A percentile compares a stretch with the other conserved stretches of the same genome.
Conservation (phyloP, 2,329 filamentous ascomycete genomes). For the Aspergillus sp. region DNA sequence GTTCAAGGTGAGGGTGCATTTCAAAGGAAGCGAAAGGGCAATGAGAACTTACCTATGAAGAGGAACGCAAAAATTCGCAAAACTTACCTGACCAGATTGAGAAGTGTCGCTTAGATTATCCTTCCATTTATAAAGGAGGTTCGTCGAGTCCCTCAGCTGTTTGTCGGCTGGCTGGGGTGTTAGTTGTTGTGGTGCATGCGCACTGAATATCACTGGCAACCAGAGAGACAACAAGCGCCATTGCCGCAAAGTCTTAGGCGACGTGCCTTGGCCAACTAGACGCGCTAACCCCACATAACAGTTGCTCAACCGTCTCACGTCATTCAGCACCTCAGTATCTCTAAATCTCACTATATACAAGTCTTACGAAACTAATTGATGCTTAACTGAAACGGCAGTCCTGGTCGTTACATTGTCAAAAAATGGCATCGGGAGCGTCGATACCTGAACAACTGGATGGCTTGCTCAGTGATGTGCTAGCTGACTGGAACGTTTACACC, state of each 20-base stretch:
- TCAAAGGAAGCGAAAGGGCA: neutral
- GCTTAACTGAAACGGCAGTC: neutral
- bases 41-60: conserved; percentile 12
- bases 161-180: neutral
- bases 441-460: conserved; percentile 69
- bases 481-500: conserved; percentile 80
- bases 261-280: neutral
- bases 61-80: neutral
- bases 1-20: neutral
- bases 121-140: conserved; percentile 9
- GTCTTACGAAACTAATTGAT: neutral
- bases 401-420: neutral
- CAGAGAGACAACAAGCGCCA: conserved; percentile 18
- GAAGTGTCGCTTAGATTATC: neutral
- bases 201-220: conserved; percentile 12
- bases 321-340: conserved; percentile 8
- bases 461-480: conserved; percentile 65
- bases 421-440: conserved; percentile 49
- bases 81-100: conserved; percentile 13
- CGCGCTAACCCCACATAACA: conserved; percentile 19
- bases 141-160: neutral
- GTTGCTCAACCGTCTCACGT: conserved; percentile 16
- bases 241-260: conserved; percentile 21
- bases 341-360: neutral
- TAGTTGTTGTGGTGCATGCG: conserved; percentile 21